Base-by-base conservation (phyloP, 495 filamentous ascomycete genomes). In the Aspergillus campestris region DNA sequence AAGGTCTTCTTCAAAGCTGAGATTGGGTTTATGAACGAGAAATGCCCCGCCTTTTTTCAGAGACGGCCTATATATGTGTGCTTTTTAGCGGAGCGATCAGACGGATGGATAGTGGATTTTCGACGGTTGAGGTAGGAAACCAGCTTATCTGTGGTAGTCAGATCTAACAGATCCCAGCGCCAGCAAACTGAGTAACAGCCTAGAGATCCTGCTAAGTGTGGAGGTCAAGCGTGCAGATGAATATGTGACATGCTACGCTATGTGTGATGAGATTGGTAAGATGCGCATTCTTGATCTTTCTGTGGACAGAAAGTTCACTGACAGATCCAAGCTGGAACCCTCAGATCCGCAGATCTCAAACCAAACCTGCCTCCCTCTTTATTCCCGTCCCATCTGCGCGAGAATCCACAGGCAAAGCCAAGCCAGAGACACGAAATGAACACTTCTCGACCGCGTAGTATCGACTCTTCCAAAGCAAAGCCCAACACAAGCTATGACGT, bases 261-360 rank as follows among this genome's bases (percentile, higher is more conserved):
- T 84, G 65, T 96, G 92, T 52, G 91, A 96, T 61, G 85, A 88
- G 33, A 86, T 96, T 49, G 88, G 81, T 84, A 7, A 24, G 12
- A 30, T 14, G 2, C 6, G 12, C 1, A 40, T 11, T 3, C 1
- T 8, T 13, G 34, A 5, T 15, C 11, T 0, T 4, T 4, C 1
- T 4, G 18, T 24, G 18, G 18, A 24, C 18, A 24, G 1, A 24
- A 24, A 24, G 18, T 18, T 28, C 27, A 5, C 46, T 60, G 28
- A 57, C 8, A 9, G 8, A 4, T 8, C n/a, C 6, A 50, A 84
- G 82, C 91, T 50, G 94, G 91, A 3, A 96, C 94, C 0, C 61
- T 78, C 45, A 72, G 79, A 35, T 68, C 70, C 28, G 79, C 77
- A 34, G 65, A 74, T 8, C 51, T 95, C 8, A 78, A 78, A 33